These are phyloP conservation scores for Volvox carteri DNA, from an alignment of 163 green algal genomes.

Conservation along the genomic window DNA sequence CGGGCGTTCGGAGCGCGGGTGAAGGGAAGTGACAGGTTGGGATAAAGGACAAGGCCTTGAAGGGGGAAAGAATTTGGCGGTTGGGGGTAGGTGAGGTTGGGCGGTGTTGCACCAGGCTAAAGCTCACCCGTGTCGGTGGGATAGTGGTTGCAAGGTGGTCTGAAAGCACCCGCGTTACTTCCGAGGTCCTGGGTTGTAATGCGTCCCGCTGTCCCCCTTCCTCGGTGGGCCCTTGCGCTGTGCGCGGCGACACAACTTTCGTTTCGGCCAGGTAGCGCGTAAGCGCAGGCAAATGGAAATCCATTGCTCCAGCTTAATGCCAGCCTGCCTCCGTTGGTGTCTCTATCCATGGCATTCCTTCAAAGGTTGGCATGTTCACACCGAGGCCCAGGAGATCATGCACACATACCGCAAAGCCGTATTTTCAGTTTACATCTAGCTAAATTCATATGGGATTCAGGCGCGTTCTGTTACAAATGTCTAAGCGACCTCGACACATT, in stretches of 20 bases:
- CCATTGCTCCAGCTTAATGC: neutral
- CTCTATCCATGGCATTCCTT: neutral
- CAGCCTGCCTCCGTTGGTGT: neutral
- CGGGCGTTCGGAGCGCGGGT: no score
- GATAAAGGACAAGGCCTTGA: neutral
- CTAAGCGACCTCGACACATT: conserved; percentile 24
- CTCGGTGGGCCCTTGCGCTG: neutral
- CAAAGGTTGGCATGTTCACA: conserved; percentile 5
- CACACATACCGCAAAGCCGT: neutral
- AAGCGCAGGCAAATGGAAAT: conserved; percentile 31
- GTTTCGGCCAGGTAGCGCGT: conserved; percentile 48
- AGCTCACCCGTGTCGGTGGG: conserved; percentile 5
- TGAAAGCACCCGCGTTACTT: conserved; percentile 12
- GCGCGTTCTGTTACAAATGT: neutral
- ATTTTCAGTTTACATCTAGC: neutral
- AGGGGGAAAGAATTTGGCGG: neutral
- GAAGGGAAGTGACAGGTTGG: no score
- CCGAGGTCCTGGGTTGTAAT: neutral
- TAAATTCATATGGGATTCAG: neutral
- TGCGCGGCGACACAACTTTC: neutral
- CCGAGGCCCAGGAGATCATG: neutral
- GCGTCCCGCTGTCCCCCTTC: neutral
- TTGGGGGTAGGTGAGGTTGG: neutral
- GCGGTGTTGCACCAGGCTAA: no score
- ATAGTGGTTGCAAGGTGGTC: neutral